Conservation (phyloP, 345 rosid species). For the Aegle marmelos region DNA sequence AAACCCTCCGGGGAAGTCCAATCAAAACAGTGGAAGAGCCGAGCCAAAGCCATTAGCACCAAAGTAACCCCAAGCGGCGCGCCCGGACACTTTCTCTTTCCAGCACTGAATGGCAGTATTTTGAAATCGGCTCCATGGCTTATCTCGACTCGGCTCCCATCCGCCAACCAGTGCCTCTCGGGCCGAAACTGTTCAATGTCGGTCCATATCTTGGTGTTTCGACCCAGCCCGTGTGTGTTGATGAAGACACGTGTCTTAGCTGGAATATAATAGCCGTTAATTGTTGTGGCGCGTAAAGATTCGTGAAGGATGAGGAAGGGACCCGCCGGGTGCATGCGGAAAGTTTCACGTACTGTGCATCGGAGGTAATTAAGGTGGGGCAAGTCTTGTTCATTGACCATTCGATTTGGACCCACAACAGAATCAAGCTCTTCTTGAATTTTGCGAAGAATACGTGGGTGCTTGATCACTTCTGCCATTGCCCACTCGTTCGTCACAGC, state of each 20-base stretch:
- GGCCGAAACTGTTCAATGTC: constrained; percentile 74
- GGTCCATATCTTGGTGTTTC: constrained; percentile 66
- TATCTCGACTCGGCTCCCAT: constrained; percentile 75
- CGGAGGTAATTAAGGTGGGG: constrained; percentile 69
- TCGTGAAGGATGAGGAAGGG: constrained; percentile 93
- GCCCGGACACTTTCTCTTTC: constrained; percentile 90
- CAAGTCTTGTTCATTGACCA: constrained; percentile 72
- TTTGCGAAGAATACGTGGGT: constrained; percentile 63
- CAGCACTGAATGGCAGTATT: constrained; percentile 85
- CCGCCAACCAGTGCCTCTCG: constrained; percentile 66
- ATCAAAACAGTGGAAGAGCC: constrained; percentile 80
- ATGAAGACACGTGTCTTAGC: constrained; percentile 86
- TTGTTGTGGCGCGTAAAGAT: constrained; percentile 58
- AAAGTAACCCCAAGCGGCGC: constrained; percentile 86
- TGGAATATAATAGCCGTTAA: constrained; percentile 73
- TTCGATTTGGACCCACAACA: constrained; percentile 56
- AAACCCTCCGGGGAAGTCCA: constrained; percentile 57
- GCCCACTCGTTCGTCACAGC: constrained; percentile 98
- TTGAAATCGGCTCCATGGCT: constrained; percentile 89
- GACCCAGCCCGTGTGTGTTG: constrained; percentile 86
- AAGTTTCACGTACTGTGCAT: constrained; percentile 90
- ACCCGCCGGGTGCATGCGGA: constrained; percentile 95
- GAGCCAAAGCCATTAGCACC: constrained; percentile 84
- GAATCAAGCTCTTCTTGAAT: constrained; percentile 74
- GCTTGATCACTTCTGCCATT: constrained; percentile 85